These are phyloP conservation scores for Colletotrichum sp. DNA, from an alignment of 2,329 filamentous ascomycete species.

Conservation along the genomic window DNA sequence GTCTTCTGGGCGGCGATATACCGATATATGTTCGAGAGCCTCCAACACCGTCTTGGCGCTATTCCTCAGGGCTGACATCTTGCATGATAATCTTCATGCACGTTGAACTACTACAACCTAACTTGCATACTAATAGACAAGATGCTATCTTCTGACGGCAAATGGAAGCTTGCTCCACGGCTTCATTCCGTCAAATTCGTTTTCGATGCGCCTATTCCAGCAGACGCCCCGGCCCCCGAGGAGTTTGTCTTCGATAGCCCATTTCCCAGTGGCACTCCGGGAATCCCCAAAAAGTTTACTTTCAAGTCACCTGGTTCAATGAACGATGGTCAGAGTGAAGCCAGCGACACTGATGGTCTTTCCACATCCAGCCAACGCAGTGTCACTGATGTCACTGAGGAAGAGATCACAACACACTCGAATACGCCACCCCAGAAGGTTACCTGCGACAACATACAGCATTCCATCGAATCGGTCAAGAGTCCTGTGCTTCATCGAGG, in stretches of 20 bases:
- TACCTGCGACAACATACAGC: background rate
- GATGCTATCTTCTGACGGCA: background rate
- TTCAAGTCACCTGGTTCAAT: background rate
- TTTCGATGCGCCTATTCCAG: background rate
- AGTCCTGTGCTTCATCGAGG: background rate
- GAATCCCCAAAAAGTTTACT: background rate
- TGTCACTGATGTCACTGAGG: background rate
- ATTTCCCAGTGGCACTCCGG: background rate
- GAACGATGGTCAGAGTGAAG: background rate
- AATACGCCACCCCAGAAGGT: background rate
- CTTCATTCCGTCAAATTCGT: slow-evolving; percentile 16
- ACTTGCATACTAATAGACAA: background rate
- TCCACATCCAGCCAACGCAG: background rate
- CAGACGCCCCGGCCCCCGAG: background rate
- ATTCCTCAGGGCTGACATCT: background rate
- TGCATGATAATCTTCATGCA: background rate
- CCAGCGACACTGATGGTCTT: background rate
- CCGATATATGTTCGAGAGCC: background rate
- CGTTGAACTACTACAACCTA: background rate
- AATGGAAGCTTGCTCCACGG: background rate
- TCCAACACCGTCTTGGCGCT: background rate
- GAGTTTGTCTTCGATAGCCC: slow-evolving; percentile 7
- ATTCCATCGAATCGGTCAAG: background rate
- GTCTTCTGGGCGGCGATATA: background rate
- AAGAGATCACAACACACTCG: background rate